Base-by-base conservation (phyloP, 306 rosid species). In the Purshia tridentata region DNA sequence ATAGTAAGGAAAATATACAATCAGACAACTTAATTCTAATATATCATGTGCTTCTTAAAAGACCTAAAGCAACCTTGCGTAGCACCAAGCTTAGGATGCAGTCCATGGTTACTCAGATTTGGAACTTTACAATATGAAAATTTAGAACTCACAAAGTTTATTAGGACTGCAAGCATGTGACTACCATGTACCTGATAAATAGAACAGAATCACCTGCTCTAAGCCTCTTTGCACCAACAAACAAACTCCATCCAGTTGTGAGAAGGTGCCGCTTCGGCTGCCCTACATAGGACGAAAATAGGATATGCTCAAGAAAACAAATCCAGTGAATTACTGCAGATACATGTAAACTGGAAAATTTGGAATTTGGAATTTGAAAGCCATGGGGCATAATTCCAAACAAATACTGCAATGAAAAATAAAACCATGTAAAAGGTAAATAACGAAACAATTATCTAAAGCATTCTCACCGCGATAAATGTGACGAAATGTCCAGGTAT, bases 251-350 rank as follows among this genome's bases (percentile, higher is more conserved):
- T 42, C 99, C 99, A 10, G 99, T 91, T 70, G 99, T 95, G 73
- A 95, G 96, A 84, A 95, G 98, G 77, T 95, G 99, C 70, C 99
- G 81, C 84, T 92, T 95, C 0, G 99, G 99, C 85, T 95, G 98
- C 74, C 99, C 99, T 95, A 58, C 15, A 82, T 19, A 42, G 68
- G 23, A 53, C 48, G 23, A 18, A 60, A 37, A 51, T 12, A 57
- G 74, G 69, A 40, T 51, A 66, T 29, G 47, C 72, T 15, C 69
- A 44, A 70, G 6, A 44, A 23, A 16, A 64, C 64, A 9, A 14
- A 19, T 40, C 7, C 16, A 41, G 15, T 18, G n/a, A 19, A 11
- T 53, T 44, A 0, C 14, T 11, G 63, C 49, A 51, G 62, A 37
- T 40, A 9, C 49, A 18, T 18, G 18, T 35, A 11, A 0, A 23